Evolutionary conservation across 2,329 filamentous ascomycete genomes (phyloP).

Genomic region (Capronia americana): DNA sequence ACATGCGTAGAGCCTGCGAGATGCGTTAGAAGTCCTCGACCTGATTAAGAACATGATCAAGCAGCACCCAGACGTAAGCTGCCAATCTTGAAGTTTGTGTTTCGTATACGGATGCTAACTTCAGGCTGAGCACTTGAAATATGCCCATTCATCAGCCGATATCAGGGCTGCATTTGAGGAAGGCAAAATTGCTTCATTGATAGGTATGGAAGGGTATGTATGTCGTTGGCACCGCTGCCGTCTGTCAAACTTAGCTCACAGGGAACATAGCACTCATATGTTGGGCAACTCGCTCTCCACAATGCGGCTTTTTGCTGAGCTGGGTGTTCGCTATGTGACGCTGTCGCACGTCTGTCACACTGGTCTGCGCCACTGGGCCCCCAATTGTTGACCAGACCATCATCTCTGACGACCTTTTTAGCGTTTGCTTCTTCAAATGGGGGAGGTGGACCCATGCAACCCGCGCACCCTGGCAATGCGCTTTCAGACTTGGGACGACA

Average conservation of each 20-base stretch:
- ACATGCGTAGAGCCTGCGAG: constrained; percentile 12
- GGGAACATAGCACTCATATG: constrained; percentile 36
- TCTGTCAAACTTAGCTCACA: too few species aligned
- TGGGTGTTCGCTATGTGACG: constrained; percentile 41
- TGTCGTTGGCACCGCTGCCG: too few species aligned
- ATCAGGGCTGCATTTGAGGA: constrained; percentile 24
- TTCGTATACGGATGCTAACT: too few species aligned
- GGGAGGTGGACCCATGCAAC: constrained; percentile 27
- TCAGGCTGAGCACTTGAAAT: constrained; percentile 18
- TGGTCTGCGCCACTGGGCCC: constrained; percentile 10
- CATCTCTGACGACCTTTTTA: too few species aligned
- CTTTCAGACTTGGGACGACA: constrained; percentile 39
- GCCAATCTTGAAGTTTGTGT: too few species aligned
- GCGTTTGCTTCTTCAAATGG: constrained; percentile 40
- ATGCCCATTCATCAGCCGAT: constrained; percentile 20
- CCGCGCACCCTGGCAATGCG: constrained; percentile 33
- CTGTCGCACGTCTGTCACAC: constrained; percentile 43
- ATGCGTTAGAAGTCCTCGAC: constrained; percentile 31
- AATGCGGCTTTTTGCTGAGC: constrained; percentile 38
- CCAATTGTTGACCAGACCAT: too few species aligned
- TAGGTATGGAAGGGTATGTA: constrained; percentile 41
- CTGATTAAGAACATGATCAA: constrained; percentile 32
- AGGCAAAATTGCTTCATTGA: constrained; percentile 39
- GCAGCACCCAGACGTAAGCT: constrained; percentile 13
- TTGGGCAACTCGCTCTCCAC: constrained; percentile 41